Conservation (phyloP, 805 yeast species). For the Candida andamanensis region DNA sequence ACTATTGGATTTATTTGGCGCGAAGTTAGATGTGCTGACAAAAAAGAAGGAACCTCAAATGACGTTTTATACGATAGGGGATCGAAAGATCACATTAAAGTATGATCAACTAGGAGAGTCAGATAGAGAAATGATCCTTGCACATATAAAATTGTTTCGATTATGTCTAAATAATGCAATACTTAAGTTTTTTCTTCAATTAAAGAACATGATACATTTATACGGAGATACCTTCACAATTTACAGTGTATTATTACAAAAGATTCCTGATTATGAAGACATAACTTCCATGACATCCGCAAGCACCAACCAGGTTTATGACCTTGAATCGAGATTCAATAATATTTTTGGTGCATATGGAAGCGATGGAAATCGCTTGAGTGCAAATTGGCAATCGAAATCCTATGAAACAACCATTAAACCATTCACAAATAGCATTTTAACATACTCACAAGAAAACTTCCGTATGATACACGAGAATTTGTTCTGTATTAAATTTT, state of each 20-base stretch:
- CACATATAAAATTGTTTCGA: conserved; percentile 27
- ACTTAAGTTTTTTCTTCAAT: conserved; percentile 19
- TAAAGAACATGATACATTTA: conserved; percentile 31
- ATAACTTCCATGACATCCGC: conserved; percentile 26
- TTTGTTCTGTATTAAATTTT: conserved; percentile 32
- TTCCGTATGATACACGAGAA: conserved; percentile 18
- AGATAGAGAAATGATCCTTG: conserved; percentile 22
- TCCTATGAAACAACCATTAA: conserved; percentile 22
- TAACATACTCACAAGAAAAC: conserved; percentile 13
- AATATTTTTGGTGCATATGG: conserved; percentile 19
- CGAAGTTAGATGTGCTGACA: too few relatives aligned
- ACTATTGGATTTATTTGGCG: too few relatives aligned
- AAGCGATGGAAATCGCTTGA: not conserved
- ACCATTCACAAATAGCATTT: conserved; percentile 14
- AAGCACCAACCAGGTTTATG: conserved; percentile 16
- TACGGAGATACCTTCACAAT: conserved; percentile 35
- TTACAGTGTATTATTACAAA: conserved; percentile 32
- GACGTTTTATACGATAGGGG: conserved; percentile 40
- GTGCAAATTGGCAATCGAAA: conserved; percentile 21
- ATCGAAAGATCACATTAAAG: conserved; percentile 22
- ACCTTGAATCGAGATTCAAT: conserved; percentile 30
- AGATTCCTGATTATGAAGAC: conserved; percentile 39
- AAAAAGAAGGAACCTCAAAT: conserved; percentile 20
- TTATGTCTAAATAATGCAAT: conserved; percentile 29
- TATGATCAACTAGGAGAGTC: conserved; percentile 8